Evolutionary conservation across 345 rosid genomes (phyloP).

Genomic region (Brassica nigra): DNA sequence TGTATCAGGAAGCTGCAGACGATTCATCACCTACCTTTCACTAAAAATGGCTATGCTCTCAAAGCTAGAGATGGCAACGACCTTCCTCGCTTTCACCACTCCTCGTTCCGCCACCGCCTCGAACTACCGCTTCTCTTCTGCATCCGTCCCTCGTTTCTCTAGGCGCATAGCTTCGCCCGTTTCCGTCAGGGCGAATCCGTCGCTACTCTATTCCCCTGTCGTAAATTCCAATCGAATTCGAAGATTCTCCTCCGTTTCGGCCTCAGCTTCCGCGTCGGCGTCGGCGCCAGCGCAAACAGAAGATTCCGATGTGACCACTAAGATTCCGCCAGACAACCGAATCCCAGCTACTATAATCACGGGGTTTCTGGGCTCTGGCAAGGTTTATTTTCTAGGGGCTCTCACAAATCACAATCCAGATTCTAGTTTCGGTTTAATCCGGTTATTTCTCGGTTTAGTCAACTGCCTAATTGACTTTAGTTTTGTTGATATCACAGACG

Average conservation of each 20-base stretch:
- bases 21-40: background rate
- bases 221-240: constrained; percentile 37
- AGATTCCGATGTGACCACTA: constrained; percentile 63
- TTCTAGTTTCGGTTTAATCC: background rate
- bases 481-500: constrained; percentile 52
- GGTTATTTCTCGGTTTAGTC: background rate
- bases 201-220: constrained; percentile 31
- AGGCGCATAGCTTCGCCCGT: constrained; percentile 34
- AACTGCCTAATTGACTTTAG: background rate
- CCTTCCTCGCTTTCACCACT: constrained; percentile 57
- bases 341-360: constrained; percentile 96
- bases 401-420: background rate
- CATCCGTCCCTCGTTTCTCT: constrained; percentile 44
- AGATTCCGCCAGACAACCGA: constrained; percentile 78
- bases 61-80: constrained; percentile 57
- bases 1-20: background rate
- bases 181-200: constrained; percentile 39
- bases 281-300: constrained; percentile 57
- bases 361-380: constrained; percentile 92
- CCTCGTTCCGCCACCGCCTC: constrained; percentile 39
- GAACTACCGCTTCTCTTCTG: constrained; percentile 43
- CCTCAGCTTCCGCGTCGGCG: constrained; percentile 50
- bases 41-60: constrained; percentile 62
- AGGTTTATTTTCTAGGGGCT: constrained; percentile 30
- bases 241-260: constrained; percentile 57